Evolutionary conservation across 495 filamentous ascomycete species (phyloP), one percentile per base, ranked within the genome.

Genomic region (Podospora pseudoanserina): DNA sequence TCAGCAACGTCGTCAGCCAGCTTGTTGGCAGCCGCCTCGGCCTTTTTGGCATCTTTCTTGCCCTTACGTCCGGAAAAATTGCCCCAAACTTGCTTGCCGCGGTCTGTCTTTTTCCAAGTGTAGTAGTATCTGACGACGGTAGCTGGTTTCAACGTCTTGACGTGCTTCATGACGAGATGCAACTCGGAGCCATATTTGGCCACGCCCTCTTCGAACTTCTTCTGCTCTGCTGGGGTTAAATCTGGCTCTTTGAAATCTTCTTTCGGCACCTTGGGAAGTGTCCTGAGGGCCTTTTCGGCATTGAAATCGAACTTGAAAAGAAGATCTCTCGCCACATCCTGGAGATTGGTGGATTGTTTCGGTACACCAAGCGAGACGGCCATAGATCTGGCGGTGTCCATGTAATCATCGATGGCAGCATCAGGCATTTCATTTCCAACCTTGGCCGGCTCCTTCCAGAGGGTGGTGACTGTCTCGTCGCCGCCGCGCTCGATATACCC

Each of bases 21-120:
- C 74, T 92, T 92, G 7, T 88, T 86, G 58, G 89, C 84, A 34
- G 85, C 86, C 5, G 84, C 83, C 68, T 87, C 86, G 20, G 88
- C 88, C 65, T 86, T 84, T 68, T 85, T 87, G 58, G 81, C 89
- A 73, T 95, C 91, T 75, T 96, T 97, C 77, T 94, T 95, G 30
- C 90, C 90, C 71, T 93, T 94, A 27, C 95, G 84, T 5, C 90
- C 92, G 67, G 92, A 89, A 67, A 91, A 97, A 63, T 86, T 90
- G 44, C 91, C 92, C 96, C 96, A 98, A 28, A 99, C 86, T 72
- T 93, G 87, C 72, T 86, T 88, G 30, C 96, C 95, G 60, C 88
- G 85, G 1, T 90, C 86, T 0, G 93, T 93, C 77, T 97, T 97
- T 83, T 99, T 99, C 96, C 96, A 99, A 72, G 91, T 91, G 77